Conservation (phyloP, 192 early-diverging fungal species). For the Funneliformis geosporum region DNA sequence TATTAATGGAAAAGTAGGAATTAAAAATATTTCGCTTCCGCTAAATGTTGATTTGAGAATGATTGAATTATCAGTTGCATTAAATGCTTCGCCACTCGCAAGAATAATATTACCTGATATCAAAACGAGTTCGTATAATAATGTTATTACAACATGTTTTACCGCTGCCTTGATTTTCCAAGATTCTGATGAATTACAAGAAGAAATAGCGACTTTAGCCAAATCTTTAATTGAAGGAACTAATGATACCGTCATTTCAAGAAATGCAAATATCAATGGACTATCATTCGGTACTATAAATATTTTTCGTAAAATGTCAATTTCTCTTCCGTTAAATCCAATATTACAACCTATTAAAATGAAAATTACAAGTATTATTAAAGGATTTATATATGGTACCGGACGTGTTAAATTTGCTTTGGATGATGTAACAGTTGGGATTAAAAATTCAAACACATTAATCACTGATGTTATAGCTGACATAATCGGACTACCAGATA, state of each 20-base stretch:
- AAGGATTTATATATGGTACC: not conserved
- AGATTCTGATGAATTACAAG: slow-evolving; percentile 3
- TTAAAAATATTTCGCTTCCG: not conserved
- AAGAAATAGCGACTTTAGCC: not conserved
- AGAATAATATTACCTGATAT: not conserved
- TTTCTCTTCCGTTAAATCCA: not conserved
- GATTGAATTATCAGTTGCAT: not conserved
- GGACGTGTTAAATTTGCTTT: not conserved
- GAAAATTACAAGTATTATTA: not conserved
- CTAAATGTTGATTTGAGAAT: not conserved
- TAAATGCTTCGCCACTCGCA: not conserved
- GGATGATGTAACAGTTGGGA: not conserved
- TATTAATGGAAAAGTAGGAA: not conserved
- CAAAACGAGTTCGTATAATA: not conserved
- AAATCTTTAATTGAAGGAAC: not conserved
- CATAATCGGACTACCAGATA: not conserved
- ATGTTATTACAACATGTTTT: not conserved
- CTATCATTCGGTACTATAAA: not conserved
- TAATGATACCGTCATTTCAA: not conserved
- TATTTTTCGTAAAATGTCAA: not conserved
- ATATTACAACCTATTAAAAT: not conserved
- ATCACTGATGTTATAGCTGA: not conserved
- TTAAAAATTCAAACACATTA: not conserved
- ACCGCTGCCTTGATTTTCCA: not conserved
- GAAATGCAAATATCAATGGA: slow-evolving; percentile 8